A percentile compares a stretch with the other conserved stretches of the same genome.
These are phyloP conservation scores for Delitschia confertaspora DNA, from an alignment of 495 filamentous ascomycete genomes.

Conservation along the genomic window DNA sequence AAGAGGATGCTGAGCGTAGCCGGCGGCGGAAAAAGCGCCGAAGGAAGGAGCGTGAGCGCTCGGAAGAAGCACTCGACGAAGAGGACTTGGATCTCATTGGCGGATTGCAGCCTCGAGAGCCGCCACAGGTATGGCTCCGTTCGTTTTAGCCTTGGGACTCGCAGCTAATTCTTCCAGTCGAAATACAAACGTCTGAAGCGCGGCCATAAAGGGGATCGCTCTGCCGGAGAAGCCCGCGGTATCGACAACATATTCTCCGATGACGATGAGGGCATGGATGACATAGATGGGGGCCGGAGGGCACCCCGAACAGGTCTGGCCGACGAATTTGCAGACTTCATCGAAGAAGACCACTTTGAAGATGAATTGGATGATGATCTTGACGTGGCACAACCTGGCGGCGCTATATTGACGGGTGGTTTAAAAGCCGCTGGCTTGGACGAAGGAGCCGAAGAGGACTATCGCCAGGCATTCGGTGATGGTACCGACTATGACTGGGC, in stretches of 20 bases:
- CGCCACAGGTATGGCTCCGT: slow-evolving; percentile 49
- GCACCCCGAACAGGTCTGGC: slow-evolving; percentile 45
- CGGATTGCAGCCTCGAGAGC: slow-evolving; percentile 53
- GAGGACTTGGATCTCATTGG: slow-evolving; percentile 95
- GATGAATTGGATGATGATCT: slow-evolving; percentile 80
- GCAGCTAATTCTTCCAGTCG: slow-evolving; percentile 45
- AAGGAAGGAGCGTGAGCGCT: slow-evolving; percentile 57
- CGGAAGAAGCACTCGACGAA: slow-evolving; percentile 79
- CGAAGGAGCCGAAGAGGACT: slow-evolving; percentile 85
- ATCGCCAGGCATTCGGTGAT: slow-evolving; percentile 90
- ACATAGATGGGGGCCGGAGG: slow-evolving; percentile 30
- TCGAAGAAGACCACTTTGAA: slow-evolving; percentile 84
- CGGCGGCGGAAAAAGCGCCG: slow-evolving; percentile 49
- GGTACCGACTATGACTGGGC: slow-evolving; percentile 94
- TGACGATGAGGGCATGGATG: slow-evolving; percentile 63
- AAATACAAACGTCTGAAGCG: slow-evolving; percentile 95
- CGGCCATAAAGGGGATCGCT: slow-evolving; percentile 68
- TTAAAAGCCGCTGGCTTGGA: slow-evolving; percentile 67
- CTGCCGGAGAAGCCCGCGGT: slow-evolving; percentile 52
- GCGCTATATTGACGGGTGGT: slow-evolving; percentile 57
- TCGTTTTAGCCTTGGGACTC: background rate
- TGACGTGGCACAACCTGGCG: slow-evolving; percentile 65
- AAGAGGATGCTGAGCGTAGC: slow-evolving; percentile 55
- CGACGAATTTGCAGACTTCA: slow-evolving; percentile 94
- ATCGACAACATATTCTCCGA: slow-evolving; percentile 91